Percentiles rank a stretch among this genome's conserved stretches.
phyloP scores from a whole-genome alignment of 2,329 filamentous ascomycete genomes.

The Talaromyces sp. region DNA sequence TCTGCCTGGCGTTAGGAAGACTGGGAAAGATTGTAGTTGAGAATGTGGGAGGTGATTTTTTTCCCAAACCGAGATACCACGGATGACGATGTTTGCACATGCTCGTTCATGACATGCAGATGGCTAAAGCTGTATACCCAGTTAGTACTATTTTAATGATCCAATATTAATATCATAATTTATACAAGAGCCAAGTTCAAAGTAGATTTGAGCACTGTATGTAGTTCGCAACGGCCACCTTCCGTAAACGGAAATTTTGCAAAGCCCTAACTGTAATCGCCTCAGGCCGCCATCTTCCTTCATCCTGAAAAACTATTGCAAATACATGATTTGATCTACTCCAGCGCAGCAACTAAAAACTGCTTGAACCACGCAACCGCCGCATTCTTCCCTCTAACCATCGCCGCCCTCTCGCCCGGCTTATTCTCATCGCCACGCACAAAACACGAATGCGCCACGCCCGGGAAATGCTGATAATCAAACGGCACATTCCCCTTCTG shows the following conservation, averaged over 20 bases:
- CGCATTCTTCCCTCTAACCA: constrained; percentile 45
- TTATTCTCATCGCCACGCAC: constrained; percentile 37
- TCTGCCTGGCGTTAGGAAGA: not conserved
- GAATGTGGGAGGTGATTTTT: not conserved
- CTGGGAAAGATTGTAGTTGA: not conserved
- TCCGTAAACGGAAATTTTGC: not conserved
- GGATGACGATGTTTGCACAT: no score
- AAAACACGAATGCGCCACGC: constrained; percentile 43
- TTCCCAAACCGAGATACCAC: not conserved
- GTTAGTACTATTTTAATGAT: not conserved
- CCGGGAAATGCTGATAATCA: constrained; percentile 49
- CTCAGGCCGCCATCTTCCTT: not conserved
- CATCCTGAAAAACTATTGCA: not conserved
- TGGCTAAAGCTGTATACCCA: not conserved
- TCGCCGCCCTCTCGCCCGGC: constrained; percentile 37
- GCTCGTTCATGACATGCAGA: not conserved
- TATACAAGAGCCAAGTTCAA: not conserved
- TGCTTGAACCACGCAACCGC: constrained; percentile 41
- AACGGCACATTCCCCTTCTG: constrained; percentile 35
- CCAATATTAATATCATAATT: not conserved
- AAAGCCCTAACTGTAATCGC: not conserved
- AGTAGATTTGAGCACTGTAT: not conserved
- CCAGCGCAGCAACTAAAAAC: constrained; percentile 4
- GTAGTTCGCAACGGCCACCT: not conserved
- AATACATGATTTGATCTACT: no score